A percentile compares a stretch with the other conserved stretches of the same genome.
phyloP scores from a whole-genome alignment of 495 filamentous ascomycete species.

The Lophiostoma macrostomum region DNA sequence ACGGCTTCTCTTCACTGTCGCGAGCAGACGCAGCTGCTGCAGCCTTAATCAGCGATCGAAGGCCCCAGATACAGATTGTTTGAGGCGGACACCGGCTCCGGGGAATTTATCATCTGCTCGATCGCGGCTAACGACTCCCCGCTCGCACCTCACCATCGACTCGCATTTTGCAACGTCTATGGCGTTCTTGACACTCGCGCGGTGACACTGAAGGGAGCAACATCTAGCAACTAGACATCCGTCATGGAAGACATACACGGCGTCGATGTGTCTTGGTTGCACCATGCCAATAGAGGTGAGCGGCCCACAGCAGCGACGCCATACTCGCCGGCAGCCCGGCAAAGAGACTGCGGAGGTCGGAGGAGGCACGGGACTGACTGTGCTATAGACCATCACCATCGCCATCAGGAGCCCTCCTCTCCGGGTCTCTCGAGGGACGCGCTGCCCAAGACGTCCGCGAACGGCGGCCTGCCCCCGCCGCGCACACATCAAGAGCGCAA shows the following conservation, averaged over 20 bases:
- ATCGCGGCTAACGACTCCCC: too few species aligned
- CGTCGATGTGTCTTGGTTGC: constrained; percentile 69
- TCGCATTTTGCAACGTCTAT: too few species aligned
- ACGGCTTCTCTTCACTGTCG: neutral
- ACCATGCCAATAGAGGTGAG: constrained; percentile 63
- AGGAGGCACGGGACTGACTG: neutral
- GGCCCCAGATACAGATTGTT: neutral
- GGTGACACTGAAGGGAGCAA: neutral
- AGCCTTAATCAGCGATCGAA: constrained; percentile 4
- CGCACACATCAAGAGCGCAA: constrained; percentile 24
- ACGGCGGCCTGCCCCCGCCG: constrained; percentile 27
- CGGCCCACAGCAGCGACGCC: neutral
- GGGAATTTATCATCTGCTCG: too few species aligned
- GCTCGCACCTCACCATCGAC: too few species aligned
- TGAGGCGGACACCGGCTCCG: neutral
- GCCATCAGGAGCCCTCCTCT: constrained; percentile 32
- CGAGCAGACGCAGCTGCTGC: neutral
- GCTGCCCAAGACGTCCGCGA: constrained; percentile 30
- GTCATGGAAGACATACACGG: constrained; percentile 62
- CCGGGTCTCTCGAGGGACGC: constrained; percentile 30
- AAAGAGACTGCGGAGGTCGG: neutral
- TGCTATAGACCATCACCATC: constrained; percentile 33
- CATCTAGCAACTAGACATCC: neutral
- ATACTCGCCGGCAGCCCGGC: neutral
- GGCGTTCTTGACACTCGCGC: too few species aligned